These are phyloP conservation scores for Wickerhamiella cacticola DNA, from an alignment of 805 yeast genomes.

Conservation along the genomic window DNA sequence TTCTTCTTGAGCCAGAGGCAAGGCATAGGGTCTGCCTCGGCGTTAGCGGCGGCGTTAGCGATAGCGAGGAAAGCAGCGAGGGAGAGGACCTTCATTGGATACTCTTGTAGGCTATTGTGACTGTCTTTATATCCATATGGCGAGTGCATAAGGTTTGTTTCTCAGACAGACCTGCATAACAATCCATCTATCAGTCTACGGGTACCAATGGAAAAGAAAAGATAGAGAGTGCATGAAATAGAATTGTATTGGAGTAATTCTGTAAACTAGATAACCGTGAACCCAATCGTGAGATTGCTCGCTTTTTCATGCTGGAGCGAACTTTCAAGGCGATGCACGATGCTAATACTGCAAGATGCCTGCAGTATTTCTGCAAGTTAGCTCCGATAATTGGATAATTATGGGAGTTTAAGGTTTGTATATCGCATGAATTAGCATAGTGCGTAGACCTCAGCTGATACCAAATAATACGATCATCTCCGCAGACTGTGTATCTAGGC, in stretches of 20 bases:
- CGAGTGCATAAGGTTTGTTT: not conserved
- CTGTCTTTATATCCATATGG: not conserved
- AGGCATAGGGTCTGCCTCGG: not conserved
- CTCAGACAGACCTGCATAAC: not conserved
- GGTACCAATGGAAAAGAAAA: no score
- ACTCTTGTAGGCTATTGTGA: not conserved
- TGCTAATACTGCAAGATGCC: not conserved
- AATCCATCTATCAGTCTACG: no score
- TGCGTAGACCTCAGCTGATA: no score
- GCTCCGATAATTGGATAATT: not conserved
- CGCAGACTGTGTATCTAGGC: no score
- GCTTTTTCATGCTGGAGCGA: not conserved
- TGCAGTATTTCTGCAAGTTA: not conserved
- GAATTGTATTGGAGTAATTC: no score
- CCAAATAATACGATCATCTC: no score
- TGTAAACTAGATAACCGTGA: not conserved
- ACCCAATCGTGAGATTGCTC: not conserved
- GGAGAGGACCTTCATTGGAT: not conserved
- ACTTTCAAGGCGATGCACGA: not conserved
- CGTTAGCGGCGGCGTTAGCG: constrained; percentile 5
- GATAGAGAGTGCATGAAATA: no score
- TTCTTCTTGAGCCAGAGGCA: constrained; percentile 6
- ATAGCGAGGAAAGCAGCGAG: constrained; percentile 3
- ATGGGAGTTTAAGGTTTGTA: not conserved
- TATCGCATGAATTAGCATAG: not conserved